Conservation (phyloP, 768 basidiomycete genomes). For the Mrakia hoshinonis region DNA sequence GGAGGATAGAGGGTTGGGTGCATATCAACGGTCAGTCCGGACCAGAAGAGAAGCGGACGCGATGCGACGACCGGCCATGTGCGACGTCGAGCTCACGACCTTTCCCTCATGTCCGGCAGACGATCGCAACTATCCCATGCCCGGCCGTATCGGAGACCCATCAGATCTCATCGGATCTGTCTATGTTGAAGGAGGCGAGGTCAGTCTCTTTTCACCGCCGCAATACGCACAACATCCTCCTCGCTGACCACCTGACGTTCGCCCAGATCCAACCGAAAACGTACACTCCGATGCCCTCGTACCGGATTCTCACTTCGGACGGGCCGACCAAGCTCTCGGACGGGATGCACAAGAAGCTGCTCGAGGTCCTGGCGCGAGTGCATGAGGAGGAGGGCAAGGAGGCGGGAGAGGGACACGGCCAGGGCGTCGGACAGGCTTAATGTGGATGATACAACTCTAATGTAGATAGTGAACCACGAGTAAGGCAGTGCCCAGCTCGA, state of each 20-base stretch:
- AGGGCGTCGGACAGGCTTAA: too few species aligned
- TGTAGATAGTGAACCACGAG: too few species aligned
- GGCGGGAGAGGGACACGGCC: neutral
- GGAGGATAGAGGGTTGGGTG: slow-evolving; percentile 20
- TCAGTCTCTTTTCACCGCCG: neutral
- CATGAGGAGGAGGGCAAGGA: slow-evolving; percentile 9
- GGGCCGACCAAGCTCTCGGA: slow-evolving; percentile 13
- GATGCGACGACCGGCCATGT: neutral
- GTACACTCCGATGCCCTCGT: slow-evolving; percentile 10
- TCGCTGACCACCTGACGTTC: neutral
- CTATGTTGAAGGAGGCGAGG: slow-evolving; percentile 16
- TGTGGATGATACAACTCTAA: too few species aligned
- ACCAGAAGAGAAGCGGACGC: neutral
- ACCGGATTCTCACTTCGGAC: slow-evolving; percentile 14
- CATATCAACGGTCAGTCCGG: slow-evolving; percentile 16
- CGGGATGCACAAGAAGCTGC: slow-evolving; percentile 18
- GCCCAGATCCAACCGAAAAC: slow-evolving; percentile 8
- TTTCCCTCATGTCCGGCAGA: slow-evolving; percentile 3
- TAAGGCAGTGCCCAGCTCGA: too few species aligned
- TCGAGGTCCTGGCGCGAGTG: slow-evolving; percentile 4
- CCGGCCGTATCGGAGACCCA: slow-evolving; percentile 13
- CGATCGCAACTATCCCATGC: slow-evolving; percentile 24
- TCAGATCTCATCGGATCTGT: slow-evolving; percentile 22
- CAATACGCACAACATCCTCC: neutral
- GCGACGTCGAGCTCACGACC: neutral